phyloP scores from a whole-genome alignment of 306 rosid species.

The Mimosa pudica region DNA sequence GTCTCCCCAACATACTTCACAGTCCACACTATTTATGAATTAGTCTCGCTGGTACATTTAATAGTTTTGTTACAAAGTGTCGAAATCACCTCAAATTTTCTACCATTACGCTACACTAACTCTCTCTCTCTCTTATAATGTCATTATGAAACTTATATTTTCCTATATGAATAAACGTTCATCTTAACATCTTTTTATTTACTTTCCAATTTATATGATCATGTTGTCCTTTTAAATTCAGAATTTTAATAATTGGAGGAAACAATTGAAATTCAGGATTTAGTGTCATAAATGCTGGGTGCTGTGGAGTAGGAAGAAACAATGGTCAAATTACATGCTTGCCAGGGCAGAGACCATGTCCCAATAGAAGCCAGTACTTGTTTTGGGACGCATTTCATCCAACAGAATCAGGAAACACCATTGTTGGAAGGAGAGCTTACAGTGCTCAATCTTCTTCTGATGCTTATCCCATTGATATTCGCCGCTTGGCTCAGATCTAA shows the following conservation, averaged over 20 bases:
- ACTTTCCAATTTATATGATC: no score
- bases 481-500: conserved; percentile 61
- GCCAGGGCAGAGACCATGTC: conserved; percentile 78
- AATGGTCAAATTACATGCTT: conserved; percentile 91
- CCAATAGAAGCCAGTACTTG: conserved; percentile 62
- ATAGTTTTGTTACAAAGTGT: no score
- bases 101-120: no score
- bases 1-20: no score
- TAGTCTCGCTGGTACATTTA: no score
- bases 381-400: conserved; percentile 99
- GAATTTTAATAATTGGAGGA: neutral
- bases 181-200: no score
- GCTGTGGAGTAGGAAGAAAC: conserved; percentile 95
- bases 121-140: no score
- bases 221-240: no score
- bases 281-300: conserved; percentile 62
- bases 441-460: conserved; percentile 68
- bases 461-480: conserved; percentile 81
- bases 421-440: conserved; percentile 70
- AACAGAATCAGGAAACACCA: conserved; percentile 64
- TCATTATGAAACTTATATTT: no score
- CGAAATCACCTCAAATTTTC: no score
- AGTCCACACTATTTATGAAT: no score
- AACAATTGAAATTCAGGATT: conserved; percentile 56
- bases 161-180: no score